phyloP scores from a whole-genome alignment of 2,329 filamentous ascomycete species.

The Claviceps sorghi region DNA sequence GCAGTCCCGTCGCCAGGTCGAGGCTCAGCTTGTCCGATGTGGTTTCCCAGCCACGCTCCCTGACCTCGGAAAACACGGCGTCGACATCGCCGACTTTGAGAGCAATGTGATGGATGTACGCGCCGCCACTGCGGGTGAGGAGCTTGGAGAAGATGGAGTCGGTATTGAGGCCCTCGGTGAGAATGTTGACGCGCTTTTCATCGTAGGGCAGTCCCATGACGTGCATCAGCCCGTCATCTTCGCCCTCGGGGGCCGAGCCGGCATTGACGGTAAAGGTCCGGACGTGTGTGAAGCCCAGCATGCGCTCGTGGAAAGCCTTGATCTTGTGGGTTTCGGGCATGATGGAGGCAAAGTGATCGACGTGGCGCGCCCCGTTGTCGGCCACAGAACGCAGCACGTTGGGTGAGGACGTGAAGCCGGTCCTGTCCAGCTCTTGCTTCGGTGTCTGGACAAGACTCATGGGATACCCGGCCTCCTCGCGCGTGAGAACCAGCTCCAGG shows the following conservation, averaged over 20 bases:
- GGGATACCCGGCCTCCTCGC: background rate
- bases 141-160: background rate
- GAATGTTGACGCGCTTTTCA: background rate
- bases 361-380: background rate
- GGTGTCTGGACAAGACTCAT: background rate
- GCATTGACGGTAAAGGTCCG: background rate
- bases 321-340: background rate
- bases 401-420: background rate
- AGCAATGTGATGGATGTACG: background rate
- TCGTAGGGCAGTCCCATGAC: background rate
- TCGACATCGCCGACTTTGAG: background rate
- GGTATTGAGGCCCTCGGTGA: background rate
- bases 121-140: background rate
- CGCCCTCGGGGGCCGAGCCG: background rate
- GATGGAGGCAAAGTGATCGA: background rate
- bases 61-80: background rate
- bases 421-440: background rate
- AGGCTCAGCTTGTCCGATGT: background rate
- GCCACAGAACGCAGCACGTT: background rate
- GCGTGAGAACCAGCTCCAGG: background rate
- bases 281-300: background rate
- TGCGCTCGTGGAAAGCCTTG: background rate
- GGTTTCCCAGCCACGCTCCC: background rate
- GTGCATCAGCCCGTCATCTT: background rate
- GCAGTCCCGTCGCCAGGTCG: background rate